These are phyloP conservation scores for Trichoderma asperellum DNA, from an alignment of 2,329 filamentous ascomycete species.

Conservation along the genomic window DNA sequence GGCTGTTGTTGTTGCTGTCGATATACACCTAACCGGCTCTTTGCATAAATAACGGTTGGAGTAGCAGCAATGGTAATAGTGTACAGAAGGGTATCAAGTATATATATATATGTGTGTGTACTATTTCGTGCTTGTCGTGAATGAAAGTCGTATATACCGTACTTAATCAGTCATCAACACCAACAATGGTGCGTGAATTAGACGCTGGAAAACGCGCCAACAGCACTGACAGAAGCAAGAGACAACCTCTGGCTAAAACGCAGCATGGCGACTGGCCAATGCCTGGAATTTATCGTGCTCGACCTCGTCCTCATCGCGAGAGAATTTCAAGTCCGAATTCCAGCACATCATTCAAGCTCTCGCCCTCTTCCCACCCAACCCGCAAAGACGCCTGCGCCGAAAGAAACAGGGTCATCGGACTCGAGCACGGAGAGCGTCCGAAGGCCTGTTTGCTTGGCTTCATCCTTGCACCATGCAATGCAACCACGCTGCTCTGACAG, in stretches of 20 bases:
- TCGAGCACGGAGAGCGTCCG: conserved; percentile 18
- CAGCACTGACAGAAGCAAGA: not conserved
- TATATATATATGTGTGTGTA: no score
- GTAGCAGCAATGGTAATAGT: not conserved
- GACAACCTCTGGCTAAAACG: not conserved
- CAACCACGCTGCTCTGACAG: conserved; percentile 5
- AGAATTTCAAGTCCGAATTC: conserved; percentile 1
- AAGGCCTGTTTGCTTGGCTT: conserved; percentile 21
- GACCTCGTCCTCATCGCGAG: not conserved
- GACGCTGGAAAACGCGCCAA: not conserved
- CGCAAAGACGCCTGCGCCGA: not conserved
- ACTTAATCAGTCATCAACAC: not conserved
- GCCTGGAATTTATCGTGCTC: conserved; percentile 1
- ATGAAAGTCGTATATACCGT: not conserved
- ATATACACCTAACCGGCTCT: not conserved
- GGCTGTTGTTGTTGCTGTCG: not conserved
- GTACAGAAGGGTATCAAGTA: not conserved
- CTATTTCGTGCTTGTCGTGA: not conserved
- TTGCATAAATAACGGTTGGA: not conserved
- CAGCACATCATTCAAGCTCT: not conserved
- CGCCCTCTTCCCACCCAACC: not conserved
- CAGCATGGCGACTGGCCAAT: not conserved
- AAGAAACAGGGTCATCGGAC: conserved; percentile 21
- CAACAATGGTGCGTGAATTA: not conserved
- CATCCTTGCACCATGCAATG: conserved; percentile 24